Base-by-base conservation (phyloP, 2,329 filamentous ascomycete species). In the Cadophora sp. region DNA sequence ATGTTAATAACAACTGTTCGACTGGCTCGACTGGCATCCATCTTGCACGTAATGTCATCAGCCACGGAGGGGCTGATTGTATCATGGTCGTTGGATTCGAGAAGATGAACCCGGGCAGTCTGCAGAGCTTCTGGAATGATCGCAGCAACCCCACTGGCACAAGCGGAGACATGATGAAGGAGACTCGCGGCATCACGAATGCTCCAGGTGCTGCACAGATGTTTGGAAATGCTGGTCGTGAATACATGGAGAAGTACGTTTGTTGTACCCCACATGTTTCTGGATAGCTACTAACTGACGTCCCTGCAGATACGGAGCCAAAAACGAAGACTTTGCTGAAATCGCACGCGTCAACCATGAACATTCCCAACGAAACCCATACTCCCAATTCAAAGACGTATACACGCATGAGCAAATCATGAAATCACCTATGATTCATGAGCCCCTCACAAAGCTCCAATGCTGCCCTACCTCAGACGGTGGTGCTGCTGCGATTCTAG, bases 1-100 rank as follows among this genome's bases (percentile, higher is more conserved):
- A 98, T 77, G 93, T 97, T 77, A 98, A 97, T 87, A 98, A 98
- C 85, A 97, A 97, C 84, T 98, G 95, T 85, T 93, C 92, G 4
- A 98, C 95, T 0, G 96, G 95, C n/a, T 94, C 91, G 4, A 97
- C 95, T 0, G 96, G 95, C 9, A 83, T 98, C 66, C 89, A 90
- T 77, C 91, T 98, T 86, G 96, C 87, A 1, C 85, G 94, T 41
- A 93, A 90, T 62, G 85, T 96, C 78, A 89, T 97, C 74, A 85
- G 88, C 7, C 86, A 92, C 73, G 94, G 94, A 41, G 92, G 88
- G 16, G 92, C 93, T 1, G 92, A 97, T 80, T 97, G 93, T 77
- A 89, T 97, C 22, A 83, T 98, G 68, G 94, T 98, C 0, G 88
- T 98, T 22, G 96, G 95, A 4, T 98, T 98, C 75, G 96, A 98